Conservation (phyloP, 352 stramenopile genomes). For the Globisporangium paddicum region DNA sequence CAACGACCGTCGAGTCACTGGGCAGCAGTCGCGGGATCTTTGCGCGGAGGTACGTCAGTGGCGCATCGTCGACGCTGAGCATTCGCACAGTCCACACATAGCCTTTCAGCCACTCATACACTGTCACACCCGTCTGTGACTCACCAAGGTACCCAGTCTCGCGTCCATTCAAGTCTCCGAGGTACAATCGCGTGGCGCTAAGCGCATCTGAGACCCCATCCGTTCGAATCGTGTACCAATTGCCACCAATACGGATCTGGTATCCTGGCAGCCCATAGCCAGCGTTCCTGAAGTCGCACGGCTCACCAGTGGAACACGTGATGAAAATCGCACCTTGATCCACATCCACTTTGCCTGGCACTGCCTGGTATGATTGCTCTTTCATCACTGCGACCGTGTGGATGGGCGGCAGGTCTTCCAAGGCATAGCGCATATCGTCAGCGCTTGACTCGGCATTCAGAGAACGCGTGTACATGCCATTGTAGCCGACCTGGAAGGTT, state of each 20-base stretch:
- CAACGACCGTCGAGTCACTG: conserved; percentile 27
- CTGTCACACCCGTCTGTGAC: conserved; percentile 30
- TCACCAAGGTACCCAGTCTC: conserved; percentile 49
- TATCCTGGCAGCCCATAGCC: conserved; percentile 59
- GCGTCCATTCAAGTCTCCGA: conserved; percentile 54
- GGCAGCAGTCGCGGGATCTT: conserved; percentile 59
- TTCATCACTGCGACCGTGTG: conserved; percentile 44
- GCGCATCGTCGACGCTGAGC: conserved; percentile 30
- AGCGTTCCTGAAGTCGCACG: conserved; percentile 45
- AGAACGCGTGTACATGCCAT: conserved; percentile 45
- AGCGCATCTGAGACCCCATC: conserved; percentile 39
- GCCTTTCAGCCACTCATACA: conserved; percentile 72
- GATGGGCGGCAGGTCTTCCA: conserved; percentile 58
- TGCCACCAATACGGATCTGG: conserved; percentile 44
- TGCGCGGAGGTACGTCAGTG: conserved; percentile 37
- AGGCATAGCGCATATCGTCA: conserved; percentile 53
- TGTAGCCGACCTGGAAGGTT: conserved; percentile 75
- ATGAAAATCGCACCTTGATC: conserved; percentile 54
- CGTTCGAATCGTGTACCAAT: conserved; percentile 68
- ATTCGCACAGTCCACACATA: conserved; percentile 62
- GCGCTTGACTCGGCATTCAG: conserved; percentile 69
- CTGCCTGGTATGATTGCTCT: conserved; percentile 35
- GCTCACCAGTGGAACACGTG: conserved; percentile 39
- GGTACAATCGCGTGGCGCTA: conserved; percentile 34
- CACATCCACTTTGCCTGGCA: conserved; percentile 52